Percentiles rank a stretch among this genome's conserved stretches.
phyloP scores from a whole-genome alignment of 768 basidiomycete species.

The Phylloporus sp. region DNA sequence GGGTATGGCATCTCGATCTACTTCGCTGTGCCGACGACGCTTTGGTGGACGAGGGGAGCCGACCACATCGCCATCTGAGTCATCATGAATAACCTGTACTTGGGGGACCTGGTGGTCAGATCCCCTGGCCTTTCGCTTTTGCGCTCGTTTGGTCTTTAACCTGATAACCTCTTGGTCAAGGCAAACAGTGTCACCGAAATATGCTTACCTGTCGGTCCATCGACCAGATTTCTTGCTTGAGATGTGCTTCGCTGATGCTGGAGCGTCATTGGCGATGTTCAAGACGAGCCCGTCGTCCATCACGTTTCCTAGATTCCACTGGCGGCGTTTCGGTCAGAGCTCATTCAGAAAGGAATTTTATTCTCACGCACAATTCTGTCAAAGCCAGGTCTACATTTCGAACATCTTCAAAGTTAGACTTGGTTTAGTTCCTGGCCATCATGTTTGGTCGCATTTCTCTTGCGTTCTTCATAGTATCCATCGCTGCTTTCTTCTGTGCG shows the following conservation, averaged over 20 bases:
- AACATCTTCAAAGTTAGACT: constrained; percentile 2
- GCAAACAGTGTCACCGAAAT: constrained; percentile 1
- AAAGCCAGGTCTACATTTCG: constrained; percentile 23
- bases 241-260: constrained; percentile 24
- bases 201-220: constrained; percentile 71
- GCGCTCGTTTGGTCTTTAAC: constrained; percentile 67
- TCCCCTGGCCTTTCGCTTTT: constrained; percentile 51
- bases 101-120: constrained; percentile 19
- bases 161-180: constrained; percentile 34
- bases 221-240: constrained; percentile 52
- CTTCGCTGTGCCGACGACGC: constrained; percentile 35
- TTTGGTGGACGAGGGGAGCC: constrained; percentile 41
- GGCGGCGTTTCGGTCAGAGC: too few relatives aligned
- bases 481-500: constrained; percentile 67
- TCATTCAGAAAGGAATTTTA: constrained; percentile 14
- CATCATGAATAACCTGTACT: constrained; percentile 15
- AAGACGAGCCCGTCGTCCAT: constrained; percentile 77
- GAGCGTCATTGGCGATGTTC: constrained; percentile 52
- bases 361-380: constrained; percentile 18
- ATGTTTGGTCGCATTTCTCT: constrained; percentile 63
- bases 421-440: too few relatives aligned
- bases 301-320: not conserved
- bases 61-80: constrained; percentile 13
- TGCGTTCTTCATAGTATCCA: constrained; percentile 54
- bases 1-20: constrained; percentile 14